Evolutionary conservation across 2,329 filamentous ascomycete genomes (phyloP).

Genomic region (Aplosporella prunicola): DNA sequence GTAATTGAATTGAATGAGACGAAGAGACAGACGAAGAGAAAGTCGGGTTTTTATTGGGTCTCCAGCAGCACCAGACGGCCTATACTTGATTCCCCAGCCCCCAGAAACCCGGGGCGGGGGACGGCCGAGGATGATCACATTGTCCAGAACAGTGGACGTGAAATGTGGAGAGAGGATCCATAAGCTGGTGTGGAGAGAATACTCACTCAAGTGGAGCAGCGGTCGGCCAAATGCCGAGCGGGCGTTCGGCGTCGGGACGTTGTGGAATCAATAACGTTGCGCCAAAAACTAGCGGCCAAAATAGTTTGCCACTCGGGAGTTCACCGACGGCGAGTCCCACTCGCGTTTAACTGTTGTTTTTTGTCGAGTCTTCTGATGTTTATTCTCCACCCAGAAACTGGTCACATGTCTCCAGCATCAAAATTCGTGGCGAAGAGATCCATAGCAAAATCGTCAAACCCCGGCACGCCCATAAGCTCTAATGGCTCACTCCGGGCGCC

Average conservation of each 20-base stretch:
- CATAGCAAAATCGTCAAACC: neutral
- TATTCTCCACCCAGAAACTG: no score
- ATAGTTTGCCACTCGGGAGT: no score
- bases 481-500: neutral
- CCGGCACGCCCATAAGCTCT: neutral
- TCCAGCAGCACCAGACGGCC: no score
- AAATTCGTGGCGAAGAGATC: neutral
- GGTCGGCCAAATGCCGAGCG: neutral
- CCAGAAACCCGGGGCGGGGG: neutral
- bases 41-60: no score
- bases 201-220: neutral
- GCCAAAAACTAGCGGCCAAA: no score
- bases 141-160: neutral
- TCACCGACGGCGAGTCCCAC: no score
- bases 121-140: neutral
- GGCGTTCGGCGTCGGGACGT: no score
- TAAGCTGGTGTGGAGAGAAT: neutral
- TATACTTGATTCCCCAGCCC: neutral
- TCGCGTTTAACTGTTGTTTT: no score
- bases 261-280: no score
- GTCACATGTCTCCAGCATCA: neutral
- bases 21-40: neutral
- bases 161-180: no score
- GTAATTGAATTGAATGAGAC: no score
- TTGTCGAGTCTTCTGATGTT: no score